Percentiles rank a stretch among this genome's conserved stretches.
These are phyloP conservation scores for Hapsidospora chrysogenum DNA, from an alignment of 495 filamentous ascomycete genomes.

Conservation along the genomic window DNA sequence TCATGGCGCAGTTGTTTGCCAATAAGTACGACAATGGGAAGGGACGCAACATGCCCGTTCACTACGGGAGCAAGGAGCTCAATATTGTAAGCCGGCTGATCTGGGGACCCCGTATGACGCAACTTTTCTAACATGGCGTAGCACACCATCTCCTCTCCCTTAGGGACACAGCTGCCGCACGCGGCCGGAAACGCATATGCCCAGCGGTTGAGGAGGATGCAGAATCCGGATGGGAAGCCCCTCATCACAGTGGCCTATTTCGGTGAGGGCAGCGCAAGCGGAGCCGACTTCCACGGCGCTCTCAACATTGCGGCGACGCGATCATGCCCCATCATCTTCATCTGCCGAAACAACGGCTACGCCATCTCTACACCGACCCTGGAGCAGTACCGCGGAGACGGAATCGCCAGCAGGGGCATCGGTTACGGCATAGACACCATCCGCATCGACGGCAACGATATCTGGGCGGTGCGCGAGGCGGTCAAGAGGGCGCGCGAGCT, in stretches of 20 bases:
- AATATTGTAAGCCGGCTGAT: conserved; percentile 45
- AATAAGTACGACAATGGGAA: conserved; percentile 66
- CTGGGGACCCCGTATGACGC: background rate
- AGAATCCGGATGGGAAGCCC: conserved; percentile 44
- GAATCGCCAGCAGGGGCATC: conserved; percentile 85
- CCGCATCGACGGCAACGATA: conserved; percentile 91
- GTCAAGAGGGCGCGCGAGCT: conserved; percentile 62
- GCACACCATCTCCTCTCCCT: conserved; percentile 86
- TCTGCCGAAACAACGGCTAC: conserved; percentile 96
- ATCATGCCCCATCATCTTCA: conserved; percentile 79
- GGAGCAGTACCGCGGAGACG: conserved; percentile 94
- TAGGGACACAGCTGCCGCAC: conserved; percentile 94
- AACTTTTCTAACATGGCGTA: conserved; percentile 13
- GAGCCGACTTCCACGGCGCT: conserved; percentile 95
- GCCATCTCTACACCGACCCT: conserved; percentile 89
- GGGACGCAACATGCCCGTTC: conserved; percentile 95
- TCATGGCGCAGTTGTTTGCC: conserved; percentile 92
- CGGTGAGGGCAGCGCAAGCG: conserved; percentile 92
- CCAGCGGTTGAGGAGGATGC: conserved; percentile 66
- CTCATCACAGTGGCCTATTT: conserved; percentile 83
- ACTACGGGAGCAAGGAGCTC: conserved; percentile 72
- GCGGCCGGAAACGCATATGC: conserved; percentile 89
- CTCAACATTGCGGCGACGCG: conserved; percentile 93
- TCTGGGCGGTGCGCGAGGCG: conserved; percentile 81
- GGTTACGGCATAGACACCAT: conserved; percentile 97